Base-by-base conservation (phyloP, 202 grass and related monocot species). In the Elaeis oleifera region DNA sequence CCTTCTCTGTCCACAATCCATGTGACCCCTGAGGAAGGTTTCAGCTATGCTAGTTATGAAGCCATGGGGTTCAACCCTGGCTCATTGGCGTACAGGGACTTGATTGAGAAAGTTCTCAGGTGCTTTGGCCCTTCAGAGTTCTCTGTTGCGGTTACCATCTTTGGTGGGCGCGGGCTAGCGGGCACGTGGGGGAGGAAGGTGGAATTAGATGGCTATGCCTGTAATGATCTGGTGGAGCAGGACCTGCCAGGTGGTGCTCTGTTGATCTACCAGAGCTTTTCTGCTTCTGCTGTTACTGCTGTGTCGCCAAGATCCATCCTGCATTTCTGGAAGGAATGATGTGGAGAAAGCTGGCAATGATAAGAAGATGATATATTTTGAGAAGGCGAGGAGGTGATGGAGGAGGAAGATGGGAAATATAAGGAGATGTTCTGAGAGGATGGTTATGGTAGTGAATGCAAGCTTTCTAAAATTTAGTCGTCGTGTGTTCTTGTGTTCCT, bases 301-400 rank as follows among this genome's bases (percentile, higher is more conserved):
- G 36, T 44, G 36, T 44, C 36, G 36, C 36, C 36, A 44, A 44
- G 36, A 44, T 44, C 36, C 36, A 44, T 13, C 8, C 36, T 44
- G 36, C 9, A 44, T 44, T 74, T 48, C 69, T 89, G 85, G 88
- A 77, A 76, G 71, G 14, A 69, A 71, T 0, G 76, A 74, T 27
- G 59, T 9, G 3, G 79, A 82, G 49, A 71, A 5, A 0, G 27
- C 14, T 32, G 23, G 0, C 0, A 71, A 71, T 23, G 58, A 15
- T 17, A 18, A 79, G 4, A 65, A 81, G 4, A 31, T 49, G 67
- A 62, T 5, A 52, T 31, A 48, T 16, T 3, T 55, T 83, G 61
- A 50, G 60, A 78, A 73, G 59, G 24, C n/a, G 51, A 53, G 39
- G 80, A 83, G 71, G 64, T 72, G 65, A 22, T 11, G 6, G 16